A percentile compares a stretch with the other conserved stretches of the same genome.
These are phyloP conservation scores for Mallotus japonicus DNA, from an alignment of 441 rosid genomes.

Conservation along the genomic window DNA sequence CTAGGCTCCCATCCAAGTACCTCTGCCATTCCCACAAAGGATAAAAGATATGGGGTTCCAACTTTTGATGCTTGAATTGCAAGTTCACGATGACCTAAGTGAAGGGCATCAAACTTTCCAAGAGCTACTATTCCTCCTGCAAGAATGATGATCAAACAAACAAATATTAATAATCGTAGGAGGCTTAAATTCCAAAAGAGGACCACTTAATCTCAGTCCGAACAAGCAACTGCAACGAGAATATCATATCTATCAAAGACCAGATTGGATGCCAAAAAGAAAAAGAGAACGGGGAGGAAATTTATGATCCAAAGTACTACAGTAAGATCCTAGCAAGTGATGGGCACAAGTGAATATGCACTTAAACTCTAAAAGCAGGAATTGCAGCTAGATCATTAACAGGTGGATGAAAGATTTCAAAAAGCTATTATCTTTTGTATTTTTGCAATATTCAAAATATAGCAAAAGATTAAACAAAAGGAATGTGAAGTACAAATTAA, in stretches of 20 bases:
- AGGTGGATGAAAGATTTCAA: not conserved
- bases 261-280: not conserved
- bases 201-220: not conserved
- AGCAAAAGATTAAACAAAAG: no score
- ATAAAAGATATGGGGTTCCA: conserved; percentile 71
- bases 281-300: not conserved
- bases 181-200: not conserved
- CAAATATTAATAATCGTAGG: conserved; percentile 5
- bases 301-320: not conserved
- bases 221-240: not conserved
- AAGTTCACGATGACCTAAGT: conserved; percentile 79
- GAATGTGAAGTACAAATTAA: no score
- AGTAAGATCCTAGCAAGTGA: not conserved
- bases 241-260: not conserved
- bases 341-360: not conserved
- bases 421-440: not conserved
- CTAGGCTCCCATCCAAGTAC: conserved; percentile 89
- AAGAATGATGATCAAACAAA: conserved; percentile 17
- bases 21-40: conserved; percentile 86
- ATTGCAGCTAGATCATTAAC: not conserved
- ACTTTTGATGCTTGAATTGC: conserved; percentile 81
- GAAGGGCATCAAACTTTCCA: conserved; percentile 91
- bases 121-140: conserved; percentile 83
- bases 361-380: not conserved
- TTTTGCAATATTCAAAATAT: no score